phyloP scores from a whole-genome alignment of 805 yeast genomes.

The Wickerhamomyces chambardii region DNA sequence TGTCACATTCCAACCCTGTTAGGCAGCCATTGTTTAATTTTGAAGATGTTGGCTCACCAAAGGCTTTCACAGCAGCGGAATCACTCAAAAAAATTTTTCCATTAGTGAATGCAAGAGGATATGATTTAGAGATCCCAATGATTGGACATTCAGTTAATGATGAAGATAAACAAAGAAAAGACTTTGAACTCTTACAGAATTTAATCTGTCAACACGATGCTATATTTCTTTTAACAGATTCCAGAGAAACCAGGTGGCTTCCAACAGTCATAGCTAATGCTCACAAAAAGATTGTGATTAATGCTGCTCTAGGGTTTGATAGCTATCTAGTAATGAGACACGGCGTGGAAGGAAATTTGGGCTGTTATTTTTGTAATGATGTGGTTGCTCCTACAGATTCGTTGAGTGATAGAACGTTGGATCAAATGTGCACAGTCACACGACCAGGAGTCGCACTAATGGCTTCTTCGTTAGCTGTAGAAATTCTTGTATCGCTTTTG shows the following conservation, averaged over 20 bases:
- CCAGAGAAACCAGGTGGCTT: slow-evolving; percentile 96
- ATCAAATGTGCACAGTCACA: slow-evolving; percentile 98
- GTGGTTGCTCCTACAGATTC: slow-evolving; percentile 92
- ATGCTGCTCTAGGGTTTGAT: slow-evolving; percentile 94
- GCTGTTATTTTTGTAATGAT: slow-evolving; percentile 95
- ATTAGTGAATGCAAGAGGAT: slow-evolving; percentile 56
- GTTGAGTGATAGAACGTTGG: slow-evolving; percentile 78
- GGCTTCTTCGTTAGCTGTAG: slow-evolving; percentile 85
- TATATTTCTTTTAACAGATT: slow-evolving; percentile 79
- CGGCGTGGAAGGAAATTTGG: slow-evolving; percentile 47
- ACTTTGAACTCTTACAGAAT: slow-evolving; percentile 41
- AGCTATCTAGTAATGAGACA: slow-evolving; percentile 92
- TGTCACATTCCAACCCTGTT: slow-evolving; percentile 92
- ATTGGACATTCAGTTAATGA: slow-evolving; percentile 80
- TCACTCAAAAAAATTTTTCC: slow-evolving; percentile 73
- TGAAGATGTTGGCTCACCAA: slow-evolving; percentile 70
- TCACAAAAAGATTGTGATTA: slow-evolving; percentile 64
- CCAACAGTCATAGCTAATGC: slow-evolving; percentile 79
- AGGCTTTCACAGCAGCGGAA: slow-evolving; percentile 73
- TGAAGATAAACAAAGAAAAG: slow-evolving; percentile 37
- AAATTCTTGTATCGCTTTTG: slow-evolving; percentile 61
- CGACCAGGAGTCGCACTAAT: slow-evolving; percentile 91
- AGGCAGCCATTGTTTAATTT: slow-evolving; percentile 83
- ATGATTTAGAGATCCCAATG: slow-evolving; percentile 80
- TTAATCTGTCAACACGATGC: slow-evolving; percentile 66